These are phyloP conservation scores for Oryza meridionalis DNA, from an alignment of 176 grass and related monocot genomes.

Conservation along the genomic window DNA sequence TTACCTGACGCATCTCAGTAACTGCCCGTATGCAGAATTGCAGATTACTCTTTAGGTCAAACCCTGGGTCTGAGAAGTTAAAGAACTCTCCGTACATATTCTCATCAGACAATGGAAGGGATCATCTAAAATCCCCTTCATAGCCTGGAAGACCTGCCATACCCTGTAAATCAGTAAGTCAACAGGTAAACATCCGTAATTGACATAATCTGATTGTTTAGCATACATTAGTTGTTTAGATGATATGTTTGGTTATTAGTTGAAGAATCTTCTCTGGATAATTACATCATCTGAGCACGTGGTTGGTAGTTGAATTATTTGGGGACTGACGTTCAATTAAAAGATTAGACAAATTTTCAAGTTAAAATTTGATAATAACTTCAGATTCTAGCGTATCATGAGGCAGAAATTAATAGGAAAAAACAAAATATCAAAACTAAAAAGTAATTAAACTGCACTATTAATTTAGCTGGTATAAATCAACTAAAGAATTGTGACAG, in stretches of 20 bases:
- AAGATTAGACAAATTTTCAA: not conserved
- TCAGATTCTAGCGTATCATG: not conserved
- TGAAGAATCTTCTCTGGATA: not conserved
- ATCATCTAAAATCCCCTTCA: conserved; percentile 6
- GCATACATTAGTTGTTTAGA: not conserved
- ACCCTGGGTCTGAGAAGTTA: conserved; percentile 36
- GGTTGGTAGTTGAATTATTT: not conserved
- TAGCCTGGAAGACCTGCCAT: not conserved
- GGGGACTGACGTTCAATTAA: not conserved
- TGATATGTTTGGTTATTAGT: not conserved
- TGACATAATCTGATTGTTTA: not conserved
- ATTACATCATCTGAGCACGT: not conserved
- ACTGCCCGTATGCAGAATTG: conserved; percentile 2
- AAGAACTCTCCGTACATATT: conserved; percentile 12
- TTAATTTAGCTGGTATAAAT: not conserved
- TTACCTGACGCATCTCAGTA: not conserved
- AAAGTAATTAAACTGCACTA: not conserved
- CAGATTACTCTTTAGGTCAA: conserved; percentile 13
- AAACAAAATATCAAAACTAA: not conserved
- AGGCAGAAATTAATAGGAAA: not conserved
- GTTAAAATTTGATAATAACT: not conserved
- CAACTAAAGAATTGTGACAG: not conserved
- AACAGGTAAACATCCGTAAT: not conserved
- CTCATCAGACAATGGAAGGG: conserved; percentile 27
- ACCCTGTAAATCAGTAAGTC: conserved; percentile 30